phyloP scores from a whole-genome alignment of 2,329 filamentous ascomycete species.

The Penicillium olsonii region DNA sequence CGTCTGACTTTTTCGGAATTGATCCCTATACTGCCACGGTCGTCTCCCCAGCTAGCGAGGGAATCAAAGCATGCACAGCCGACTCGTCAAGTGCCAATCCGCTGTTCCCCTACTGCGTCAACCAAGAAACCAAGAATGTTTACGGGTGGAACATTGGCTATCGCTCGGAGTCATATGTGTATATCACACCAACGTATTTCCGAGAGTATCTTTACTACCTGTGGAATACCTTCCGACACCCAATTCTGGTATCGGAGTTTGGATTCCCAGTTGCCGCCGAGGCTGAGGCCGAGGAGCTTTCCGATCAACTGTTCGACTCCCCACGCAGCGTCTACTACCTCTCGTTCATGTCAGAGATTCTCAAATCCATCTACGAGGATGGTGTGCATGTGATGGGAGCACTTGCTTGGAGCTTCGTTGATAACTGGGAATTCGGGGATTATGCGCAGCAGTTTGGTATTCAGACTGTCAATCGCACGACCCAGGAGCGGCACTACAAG shows the following conservation, averaged over 20 bases:
- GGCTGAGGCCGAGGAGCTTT: constrained; percentile 39
- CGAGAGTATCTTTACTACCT: constrained; percentile 59
- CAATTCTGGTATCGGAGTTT: constrained; percentile 56
- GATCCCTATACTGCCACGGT: constrained; percentile 61
- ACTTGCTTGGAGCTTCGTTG: constrained; percentile 55
- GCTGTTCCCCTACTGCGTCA: constrained; percentile 56
- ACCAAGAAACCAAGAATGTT: constrained; percentile 47
- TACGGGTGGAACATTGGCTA: constrained; percentile 63
- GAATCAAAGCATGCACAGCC: constrained; percentile 51
- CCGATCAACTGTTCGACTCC: constrained; percentile 57
- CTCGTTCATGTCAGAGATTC: constrained; percentile 55
- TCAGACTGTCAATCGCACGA: constrained; percentile 58
- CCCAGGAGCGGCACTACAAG: constrained; percentile 54
- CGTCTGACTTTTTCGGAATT: constrained; percentile 58
- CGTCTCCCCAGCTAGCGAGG: constrained; percentile 50
- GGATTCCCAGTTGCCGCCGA: constrained; percentile 59
- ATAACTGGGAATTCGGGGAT: constrained; percentile 60
- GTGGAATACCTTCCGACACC: constrained; percentile 58
- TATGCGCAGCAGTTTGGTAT: constrained; percentile 56
- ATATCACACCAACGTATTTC: constrained; percentile 53
- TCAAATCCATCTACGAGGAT: constrained; percentile 60
- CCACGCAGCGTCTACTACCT: constrained; percentile 59
- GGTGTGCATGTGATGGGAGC: constrained; percentile 57
- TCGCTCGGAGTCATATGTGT: constrained; percentile 57
- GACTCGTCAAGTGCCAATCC: constrained; percentile 45